These are phyloP conservation scores for Ogataea polymorpha DNA, from an alignment of 805 yeast genomes.

Conservation along the genomic window DNA sequence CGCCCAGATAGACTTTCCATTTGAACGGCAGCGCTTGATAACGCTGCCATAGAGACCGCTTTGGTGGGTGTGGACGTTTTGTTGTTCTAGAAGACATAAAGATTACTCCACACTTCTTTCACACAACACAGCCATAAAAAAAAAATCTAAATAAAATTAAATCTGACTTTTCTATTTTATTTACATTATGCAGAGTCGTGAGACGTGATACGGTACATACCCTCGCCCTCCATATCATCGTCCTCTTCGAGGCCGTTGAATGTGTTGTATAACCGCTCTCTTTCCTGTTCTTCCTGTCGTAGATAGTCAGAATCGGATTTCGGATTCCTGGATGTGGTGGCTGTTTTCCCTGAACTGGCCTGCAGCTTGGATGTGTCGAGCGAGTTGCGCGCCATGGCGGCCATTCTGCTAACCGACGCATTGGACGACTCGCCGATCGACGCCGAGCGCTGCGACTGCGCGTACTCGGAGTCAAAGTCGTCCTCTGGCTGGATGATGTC, in stretches of 20 bases:
- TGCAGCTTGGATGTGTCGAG: constrained; percentile 22
- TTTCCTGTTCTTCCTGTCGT: constrained; percentile 33
- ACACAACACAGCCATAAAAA: constrained; percentile 5
- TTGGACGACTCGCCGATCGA: constrained; percentile 13
- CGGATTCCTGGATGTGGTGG: not conserved
- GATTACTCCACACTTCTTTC: constrained; percentile 5
- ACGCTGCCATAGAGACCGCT: constrained; percentile 5
- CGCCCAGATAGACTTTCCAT: constrained; percentile 32
- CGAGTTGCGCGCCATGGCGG: constrained; percentile 23
- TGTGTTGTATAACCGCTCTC: constrained; percentile 41
- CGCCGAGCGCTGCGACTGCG: constrained; percentile 13
- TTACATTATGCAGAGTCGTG: constrained; percentile 10
- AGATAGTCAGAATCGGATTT: constrained; percentile 15
- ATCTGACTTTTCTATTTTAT: constrained; percentile 3
- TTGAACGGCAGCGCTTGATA: constrained; percentile 28
- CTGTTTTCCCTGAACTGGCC: not conserved
- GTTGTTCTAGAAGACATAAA: constrained; percentile 2
- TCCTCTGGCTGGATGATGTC: constrained; percentile 61
- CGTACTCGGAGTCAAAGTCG: constrained; percentile 21
- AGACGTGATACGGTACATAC: constrained; percentile 24
- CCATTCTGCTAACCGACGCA: constrained; percentile 12
- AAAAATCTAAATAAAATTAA: not conserved
- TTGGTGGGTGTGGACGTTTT: not conserved
- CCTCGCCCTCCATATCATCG: constrained; percentile 14
- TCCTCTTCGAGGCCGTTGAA: constrained; percentile 36